Evolutionary conservation across 768 basidiomycete species (phyloP), one percentile per base, ranked within the genome.

Genomic region (Daedaleopsis sinensis): DNA sequence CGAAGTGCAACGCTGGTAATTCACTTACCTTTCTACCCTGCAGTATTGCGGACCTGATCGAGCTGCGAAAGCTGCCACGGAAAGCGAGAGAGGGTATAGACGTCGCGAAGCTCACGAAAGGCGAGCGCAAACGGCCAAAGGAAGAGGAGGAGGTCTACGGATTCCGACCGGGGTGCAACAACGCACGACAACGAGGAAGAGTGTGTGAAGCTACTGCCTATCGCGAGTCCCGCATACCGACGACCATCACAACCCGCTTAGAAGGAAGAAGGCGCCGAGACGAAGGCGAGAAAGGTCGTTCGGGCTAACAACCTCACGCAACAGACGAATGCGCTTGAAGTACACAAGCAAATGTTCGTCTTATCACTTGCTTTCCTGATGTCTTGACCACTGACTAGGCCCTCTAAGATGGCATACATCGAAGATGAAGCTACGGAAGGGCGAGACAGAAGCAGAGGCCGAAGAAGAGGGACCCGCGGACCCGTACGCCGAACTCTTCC

Each of bases 271-370:
- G 87, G 87, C 48, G 83, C 86, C 35, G 86, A 87, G 55, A 85
- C 89, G 2, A 88, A 84, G 59, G 87, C 91, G 11, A 80, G 92
- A 60, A 80, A 87, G 53, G 84, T 88, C 6, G 89, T 96, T 1
- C 80, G 94, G 42, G 79, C 86, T 21, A 96, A 93, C 75, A 97
- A 97, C 76, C 98, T 99, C 71, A 99, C 97, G 0, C 93, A 96
- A 64, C 96, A 98, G 76, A 99, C 96, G 5, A 96, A 97, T 72
- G 86, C 88, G 1, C 82, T 98, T 21, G 96, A 98, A 71, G 95
- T 97, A 24, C 96, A 99, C 78, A 98, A 98, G 71, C 97, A 98
- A 70, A 98, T 98, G 96, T 95, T 58, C 53, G 92, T 78, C 24
- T 13, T 11, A 15, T 21, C 27, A 9, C 15, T 3, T 48, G 13